These are phyloP conservation scores for Leishmania gerbilli DNA, from an alignment of 208 protist species.

Conservation along the genomic window DNA sequence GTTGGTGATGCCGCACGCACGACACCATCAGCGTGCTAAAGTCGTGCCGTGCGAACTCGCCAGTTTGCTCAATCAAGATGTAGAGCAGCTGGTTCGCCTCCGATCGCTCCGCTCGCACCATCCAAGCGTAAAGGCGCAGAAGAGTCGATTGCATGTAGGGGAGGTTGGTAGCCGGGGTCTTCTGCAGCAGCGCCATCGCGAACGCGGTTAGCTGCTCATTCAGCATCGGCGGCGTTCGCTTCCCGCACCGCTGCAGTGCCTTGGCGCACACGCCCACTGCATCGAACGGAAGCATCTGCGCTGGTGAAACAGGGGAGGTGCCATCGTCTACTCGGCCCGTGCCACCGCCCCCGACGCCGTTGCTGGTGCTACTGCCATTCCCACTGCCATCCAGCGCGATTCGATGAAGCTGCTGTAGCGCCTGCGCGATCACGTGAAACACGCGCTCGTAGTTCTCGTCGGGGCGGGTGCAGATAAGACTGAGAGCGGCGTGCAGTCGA, in stretches of 20 bases:
- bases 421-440: constrained; percentile 53
- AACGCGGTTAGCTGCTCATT: constrained; percentile 57
- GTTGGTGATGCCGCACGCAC: constrained; percentile 65
- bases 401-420: constrained; percentile 35
- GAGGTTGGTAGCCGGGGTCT: constrained; percentile 33
- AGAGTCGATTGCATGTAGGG: constrained; percentile 38
- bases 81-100: constrained; percentile 60
- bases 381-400: background rate
- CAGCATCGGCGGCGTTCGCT: constrained; percentile 56
- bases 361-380: background rate
- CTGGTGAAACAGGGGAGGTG: background rate
- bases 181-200: constrained; percentile 46
- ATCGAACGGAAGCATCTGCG: constrained; percentile 7
- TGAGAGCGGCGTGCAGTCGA: constrained; percentile 45
- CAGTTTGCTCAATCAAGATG: constrained; percentile 60
- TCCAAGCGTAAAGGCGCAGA: constrained; percentile 79
- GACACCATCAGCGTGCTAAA: constrained; percentile 60
- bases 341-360: background rate
- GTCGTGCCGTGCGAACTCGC: constrained; percentile 44
- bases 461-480: constrained; percentile 38
- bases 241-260: constrained; percentile 71
- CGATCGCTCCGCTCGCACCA: constrained; percentile 64
- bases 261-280: constrained; percentile 62
- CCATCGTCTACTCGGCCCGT: background rate
- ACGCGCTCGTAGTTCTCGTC: constrained; percentile 82